phyloP scores from a whole-genome alignment of 2,329 filamentous ascomycete genomes.

The Aphanocladium album region DNA sequence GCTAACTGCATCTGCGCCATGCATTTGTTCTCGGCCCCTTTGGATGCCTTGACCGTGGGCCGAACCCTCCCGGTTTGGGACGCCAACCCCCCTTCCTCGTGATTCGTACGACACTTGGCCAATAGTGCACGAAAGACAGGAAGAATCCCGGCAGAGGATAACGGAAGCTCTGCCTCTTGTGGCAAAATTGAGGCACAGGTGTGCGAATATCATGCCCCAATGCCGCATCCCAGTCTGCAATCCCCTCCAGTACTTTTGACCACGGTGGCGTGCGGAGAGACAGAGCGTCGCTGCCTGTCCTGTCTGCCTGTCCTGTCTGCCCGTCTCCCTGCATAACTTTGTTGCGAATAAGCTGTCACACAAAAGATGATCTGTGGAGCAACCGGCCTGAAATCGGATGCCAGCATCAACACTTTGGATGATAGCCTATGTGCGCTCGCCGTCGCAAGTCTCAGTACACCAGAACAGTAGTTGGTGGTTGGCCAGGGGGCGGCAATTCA shows the following conservation, averaged over 20 bases:
- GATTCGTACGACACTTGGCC: not conserved
- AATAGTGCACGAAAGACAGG: not conserved
- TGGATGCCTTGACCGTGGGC: not conserved
- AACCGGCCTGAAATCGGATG: not conserved
- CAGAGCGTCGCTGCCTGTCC: not conserved
- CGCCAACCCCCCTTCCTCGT: not conserved
- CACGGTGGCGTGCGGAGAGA: not conserved
- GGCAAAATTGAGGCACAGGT: not conserved
- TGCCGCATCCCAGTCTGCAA: not conserved
- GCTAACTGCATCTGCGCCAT: not conserved
- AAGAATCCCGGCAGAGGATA: not conserved
- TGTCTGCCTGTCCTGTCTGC: too few relatives aligned
- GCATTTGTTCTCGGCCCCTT: constrained; percentile 5
- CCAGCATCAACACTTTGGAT: not conserved
- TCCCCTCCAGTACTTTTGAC: not conserved
- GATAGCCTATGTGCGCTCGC: not conserved
- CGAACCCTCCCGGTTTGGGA: not conserved
- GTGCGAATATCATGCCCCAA: constrained; percentile 3
- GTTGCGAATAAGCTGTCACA: not conserved
- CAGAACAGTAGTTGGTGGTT: not conserved
- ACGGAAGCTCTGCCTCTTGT: not conserved
- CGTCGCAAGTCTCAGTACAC: not conserved
- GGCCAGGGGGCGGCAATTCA: constrained; percentile 3
- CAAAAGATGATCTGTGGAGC: not conserved
- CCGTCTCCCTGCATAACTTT: not conserved